Conservation (phyloP, 306 rosid species). For the Dalbergia oliveri region DNA sequence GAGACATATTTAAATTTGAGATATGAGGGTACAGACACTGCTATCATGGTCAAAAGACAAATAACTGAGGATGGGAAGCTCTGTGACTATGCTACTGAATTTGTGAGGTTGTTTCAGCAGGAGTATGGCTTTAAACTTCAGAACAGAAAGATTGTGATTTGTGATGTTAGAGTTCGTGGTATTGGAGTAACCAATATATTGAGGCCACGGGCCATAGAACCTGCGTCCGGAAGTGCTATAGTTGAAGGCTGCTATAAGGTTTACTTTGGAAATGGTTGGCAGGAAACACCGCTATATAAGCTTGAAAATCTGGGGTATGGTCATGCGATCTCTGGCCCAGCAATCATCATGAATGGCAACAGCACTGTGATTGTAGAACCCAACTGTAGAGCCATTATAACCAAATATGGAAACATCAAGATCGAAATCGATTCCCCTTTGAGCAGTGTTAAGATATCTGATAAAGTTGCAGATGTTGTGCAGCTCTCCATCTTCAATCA, state of each 20-base stretch:
- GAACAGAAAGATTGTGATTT: slow-evolving; percentile 74
- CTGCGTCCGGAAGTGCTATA: slow-evolving; percentile 59
- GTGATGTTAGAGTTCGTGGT: slow-evolving; percentile 88
- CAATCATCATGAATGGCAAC: slow-evolving; percentile 93
- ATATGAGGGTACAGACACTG: slow-evolving; percentile 95
- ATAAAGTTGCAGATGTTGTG: slow-evolving; percentile 86
- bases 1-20: slow-evolving; percentile 89
- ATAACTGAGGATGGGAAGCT: slow-evolving; percentile 52
- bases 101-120: slow-evolving; percentile 75
- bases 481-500: slow-evolving; percentile 94
- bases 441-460: slow-evolving; percentile 58
- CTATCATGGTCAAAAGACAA: slow-evolving; percentile 84
- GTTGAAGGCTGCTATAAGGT: slow-evolving; percentile 80
- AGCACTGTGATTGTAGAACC: slow-evolving; percentile 94
- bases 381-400: slow-evolving; percentile 75
- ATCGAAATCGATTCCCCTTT: slow-evolving; percentile 73
- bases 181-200: slow-evolving; percentile 88
- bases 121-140: slow-evolving; percentile 90
- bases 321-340: slow-evolving; percentile 73
- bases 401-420: slow-evolving; percentile 83
- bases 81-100: slow-evolving; percentile 72
- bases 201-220: slow-evolving; percentile 70
- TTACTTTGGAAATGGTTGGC: slow-evolving; percentile 86
- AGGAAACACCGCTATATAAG: slow-evolving; percentile 80
- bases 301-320: slow-evolving; percentile 85